Base-by-base conservation (phyloP, 495 filamentous ascomycete species). In the Neurospora sp. region DNA sequence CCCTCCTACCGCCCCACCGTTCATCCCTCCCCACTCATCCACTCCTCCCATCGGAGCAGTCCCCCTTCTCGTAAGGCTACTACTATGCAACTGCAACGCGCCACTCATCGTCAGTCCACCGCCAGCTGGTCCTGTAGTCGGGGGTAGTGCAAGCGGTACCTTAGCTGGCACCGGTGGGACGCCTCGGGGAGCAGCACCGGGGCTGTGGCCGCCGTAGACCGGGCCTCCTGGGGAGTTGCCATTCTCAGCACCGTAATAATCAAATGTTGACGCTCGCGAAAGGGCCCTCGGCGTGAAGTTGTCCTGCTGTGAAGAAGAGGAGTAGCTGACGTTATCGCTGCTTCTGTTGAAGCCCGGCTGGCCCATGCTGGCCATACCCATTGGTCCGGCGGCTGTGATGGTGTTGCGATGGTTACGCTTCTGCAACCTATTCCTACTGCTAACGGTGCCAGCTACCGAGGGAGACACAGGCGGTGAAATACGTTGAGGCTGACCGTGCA, bases 131-230 rank as follows among this genome's bases (percentile, higher is more conserved):
- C 54, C 54, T 16, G 31, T 35, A 66, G 54, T 66, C 66, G 69
- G 48, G 5, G 78, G 78, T 35, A 79, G 39, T 41, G 74, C 83
- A 5, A 92, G 82, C 5, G 93, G 91, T 6, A 94, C 84, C 80
- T 96, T 96, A 9, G 89, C 89, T 0, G 93, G 93, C 46, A 94
- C 88, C 0, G 92, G 90, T 14, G 92, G 92, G 5, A 84, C 86
- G 42, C 62, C 38, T 3, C 42, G 37, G 12, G 40, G 54, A 48
- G 76, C 75, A 72, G 41, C 77, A 62, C 79, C 73, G 18, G 73
- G 77, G 48, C 76, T 74, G 54, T 71, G 74, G 2, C 81, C 81
- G 35, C 73, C 44, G 41, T 75, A 37, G 39, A 73, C 16, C 41
- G 70, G 20, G 1, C 72, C 12, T 39, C 71, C 69, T 31, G 76